These are phyloP conservation scores for Cryptosporidium bovis DNA, from an alignment of 169 alveolate species.

Conservation along the genomic window DNA sequence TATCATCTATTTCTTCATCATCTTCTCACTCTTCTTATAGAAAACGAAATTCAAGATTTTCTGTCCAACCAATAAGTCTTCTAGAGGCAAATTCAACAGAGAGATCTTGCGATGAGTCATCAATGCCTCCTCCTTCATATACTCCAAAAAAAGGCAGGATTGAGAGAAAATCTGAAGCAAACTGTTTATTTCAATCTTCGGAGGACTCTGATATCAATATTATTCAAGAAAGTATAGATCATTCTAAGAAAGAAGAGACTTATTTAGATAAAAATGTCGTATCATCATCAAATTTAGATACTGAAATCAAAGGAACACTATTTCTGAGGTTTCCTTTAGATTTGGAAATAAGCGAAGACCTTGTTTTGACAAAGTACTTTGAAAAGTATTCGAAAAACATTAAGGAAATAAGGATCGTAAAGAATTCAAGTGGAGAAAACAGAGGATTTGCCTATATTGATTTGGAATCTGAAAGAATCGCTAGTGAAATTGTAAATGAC, in stretches of 20 bases:
- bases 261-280: not conserved
- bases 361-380: conserved; percentile 13
- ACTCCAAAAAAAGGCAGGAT: conserved; percentile 37
- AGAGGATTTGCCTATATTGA: conserved; percentile 80
- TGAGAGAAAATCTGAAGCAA: not conserved
- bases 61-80: not conserved
- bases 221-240: not conserved
- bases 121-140: conserved; percentile 62
- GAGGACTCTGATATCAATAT: conserved; percentile 13
- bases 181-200: not conserved
- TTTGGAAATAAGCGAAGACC: conserved; percentile 59
- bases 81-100: not conserved
- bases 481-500: conserved; percentile 29
- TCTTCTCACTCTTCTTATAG: conserved; percentile 41
- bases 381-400: conserved; percentile 18
- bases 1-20: conserved; percentile 35
- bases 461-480: conserved; percentile 43
- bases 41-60: not conserved
- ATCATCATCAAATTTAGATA: not conserved
- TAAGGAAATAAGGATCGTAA: conserved; percentile 75
- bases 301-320: conserved; percentile 47
- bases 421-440: conserved; percentile 57
- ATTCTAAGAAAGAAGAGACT: conserved; percentile 30
- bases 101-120: conserved; percentile 2
- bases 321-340: conserved; percentile 59